Base-by-base conservation (phyloP, 108 stramenopile species). In the Nitzschia sp. region DNA sequence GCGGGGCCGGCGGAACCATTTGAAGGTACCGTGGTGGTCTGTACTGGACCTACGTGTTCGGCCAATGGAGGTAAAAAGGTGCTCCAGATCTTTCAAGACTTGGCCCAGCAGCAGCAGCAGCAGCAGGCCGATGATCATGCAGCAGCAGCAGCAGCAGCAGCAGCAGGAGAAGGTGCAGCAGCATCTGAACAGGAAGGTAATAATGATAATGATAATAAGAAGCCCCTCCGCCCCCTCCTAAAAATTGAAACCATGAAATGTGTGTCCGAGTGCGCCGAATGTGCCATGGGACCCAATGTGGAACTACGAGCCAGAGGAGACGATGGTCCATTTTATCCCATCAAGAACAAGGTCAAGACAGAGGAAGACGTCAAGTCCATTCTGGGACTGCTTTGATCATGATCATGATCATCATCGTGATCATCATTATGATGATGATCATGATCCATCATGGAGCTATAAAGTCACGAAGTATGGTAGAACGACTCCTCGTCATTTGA, bases 191-290 rank as follows among this genome's bases (percentile, higher is more conserved):
- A n/a, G n/a, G n/a, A n/a, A n/a, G n/a, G n/a, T n/a, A n/a, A n/a
- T n/a, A n/a, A n/a, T n/a, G n/a, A n/a, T n/a, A n/a, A n/a, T n/a
- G n/a, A n/a, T n/a, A n/a, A n/a, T n/a, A n/a, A n/a, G n/a, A n/a
- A n/a, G n/a, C n/a, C n/a, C n/a, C n/a, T n/a, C n/a, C n/a, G n/a
- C n/a, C n/a, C n/a, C n/a, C n/a, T n/a, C n/a, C 66, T 88, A 11
- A 81, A 48, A 17, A 73, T 88, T 16, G 87, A 88, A 66, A 75
- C 87, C 27, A 61, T 85, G n/a, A 83, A 68, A 28, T 88, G 87
- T 58, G 87, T 88, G 3, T 76, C 74, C 4, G 87, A 88, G 52
- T 88, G 87, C 61, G 87, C 87, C n/a, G 87, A 88, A 57, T 88
- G 87, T 59, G 87, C 70, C 17, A 31, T 88, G 58, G 87, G 87